Evolutionary conservation across 345 rosid genomes (phyloP), one percentile per base, ranked within the genome.

Genomic region (Camelina hispida): DNA sequence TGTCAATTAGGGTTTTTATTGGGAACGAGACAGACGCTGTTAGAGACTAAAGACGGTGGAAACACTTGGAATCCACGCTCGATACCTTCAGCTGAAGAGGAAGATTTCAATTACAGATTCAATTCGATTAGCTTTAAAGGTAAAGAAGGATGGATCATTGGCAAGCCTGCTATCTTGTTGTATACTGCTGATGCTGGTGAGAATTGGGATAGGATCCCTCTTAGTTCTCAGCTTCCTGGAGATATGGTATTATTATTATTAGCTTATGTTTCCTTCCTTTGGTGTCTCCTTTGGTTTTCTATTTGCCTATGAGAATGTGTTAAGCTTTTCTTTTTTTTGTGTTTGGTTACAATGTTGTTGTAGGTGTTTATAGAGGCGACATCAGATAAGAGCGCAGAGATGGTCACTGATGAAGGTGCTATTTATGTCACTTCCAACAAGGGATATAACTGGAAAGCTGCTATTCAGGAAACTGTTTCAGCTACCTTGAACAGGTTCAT

Each of bases 331-430:
- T 56, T 23, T 38, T 60, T 30, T 3, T 9, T 28, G 30, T 28
- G 16, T 54, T 13, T 18, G 30, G 56, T 53, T 61, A 9, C 28
- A 25, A 66, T 46, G 69, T n/a, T 73, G 73, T 73, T 77, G 72
- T 74, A 94, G 98, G 98, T 94, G n/a, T 94, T 83, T 78, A 91
- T 94, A 75, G 84, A 94, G 85, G 97, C 95, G 22, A 91, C 96
- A 38, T 92, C 87, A 56, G 97, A 94, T 18, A 86, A 94, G 83
- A 91, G 96, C 76, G 97, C 96, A 28, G 98, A 94, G 81, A 89
- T 94, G 97, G 97, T 91, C 48, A 94, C 97, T 1, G 96, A 94
- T 71, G 76, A 94, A 83, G 98, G 98, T 77, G 97, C 98, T 62
- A 94, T 91, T 22, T 94, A 91, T 83, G 65, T 87, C 78, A 94